These are phyloP conservation scores for Clitopilus passeckerianus DNA, from an alignment of 768 basidiomycete species.

Conservation along the genomic window DNA sequence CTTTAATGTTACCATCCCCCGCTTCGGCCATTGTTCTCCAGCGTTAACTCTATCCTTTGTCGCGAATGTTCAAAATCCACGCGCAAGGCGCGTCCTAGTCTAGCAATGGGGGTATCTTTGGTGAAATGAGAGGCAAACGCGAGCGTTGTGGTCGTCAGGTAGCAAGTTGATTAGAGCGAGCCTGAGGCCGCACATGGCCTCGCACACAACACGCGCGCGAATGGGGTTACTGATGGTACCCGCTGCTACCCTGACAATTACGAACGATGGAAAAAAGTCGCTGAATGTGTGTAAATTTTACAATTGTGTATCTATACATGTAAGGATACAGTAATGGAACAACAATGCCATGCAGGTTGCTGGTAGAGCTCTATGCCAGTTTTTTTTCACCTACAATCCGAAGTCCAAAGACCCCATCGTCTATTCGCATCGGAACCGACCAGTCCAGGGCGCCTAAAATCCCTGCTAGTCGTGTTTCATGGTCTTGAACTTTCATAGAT, in stretches of 20 bases:
- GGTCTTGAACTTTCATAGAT: no score
- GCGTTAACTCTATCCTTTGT: background rate
- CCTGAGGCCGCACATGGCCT: background rate
- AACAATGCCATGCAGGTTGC: background rate
- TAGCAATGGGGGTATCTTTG: background rate
- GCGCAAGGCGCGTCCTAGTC: background rate
- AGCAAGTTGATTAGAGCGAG: background rate
- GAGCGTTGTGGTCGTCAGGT: background rate
- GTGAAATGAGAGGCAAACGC: background rate
- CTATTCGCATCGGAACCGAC: background rate
- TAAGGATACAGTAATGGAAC: background rate
- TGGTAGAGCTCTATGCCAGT: background rate
- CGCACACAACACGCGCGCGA: background rate
- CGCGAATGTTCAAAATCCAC: background rate
- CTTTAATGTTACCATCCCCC: slow-evolving; percentile 88
- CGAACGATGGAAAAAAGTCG: background rate
- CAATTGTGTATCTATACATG: background rate
- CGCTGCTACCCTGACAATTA: background rate
- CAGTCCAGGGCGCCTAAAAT: background rate
- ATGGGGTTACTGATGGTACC: background rate
- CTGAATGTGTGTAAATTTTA: background rate
- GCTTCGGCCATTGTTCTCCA: slow-evolving; percentile 51
- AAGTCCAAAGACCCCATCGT: background rate
- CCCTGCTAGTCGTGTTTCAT: no score
- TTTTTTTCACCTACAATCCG: background rate